Evolutionary conservation across 495 filamentous ascomycete genomes (phyloP).

Genomic region (Pseudevernia furfuracea): DNA sequence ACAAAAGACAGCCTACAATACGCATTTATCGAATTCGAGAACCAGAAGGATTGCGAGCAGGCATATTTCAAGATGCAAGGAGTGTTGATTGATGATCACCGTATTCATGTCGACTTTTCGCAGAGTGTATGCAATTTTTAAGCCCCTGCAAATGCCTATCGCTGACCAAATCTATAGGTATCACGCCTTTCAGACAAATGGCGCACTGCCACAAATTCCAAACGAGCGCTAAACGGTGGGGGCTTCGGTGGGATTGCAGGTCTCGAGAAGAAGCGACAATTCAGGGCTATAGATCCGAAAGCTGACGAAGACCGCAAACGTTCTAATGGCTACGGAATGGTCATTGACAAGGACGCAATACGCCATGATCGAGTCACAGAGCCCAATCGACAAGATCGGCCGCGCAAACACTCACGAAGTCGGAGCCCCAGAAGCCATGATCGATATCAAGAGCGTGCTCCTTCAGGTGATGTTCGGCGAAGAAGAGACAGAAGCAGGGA

Average conservation of each 20-base stretch:
- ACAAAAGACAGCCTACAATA: conserved; percentile 95
- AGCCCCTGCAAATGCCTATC: neutral
- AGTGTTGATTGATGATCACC: conserved; percentile 92
- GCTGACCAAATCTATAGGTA: conserved; percentile 38
- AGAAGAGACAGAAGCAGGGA: conserved; percentile 20
- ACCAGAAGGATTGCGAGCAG: conserved; percentile 85
- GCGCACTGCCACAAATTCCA: conserved; percentile 79
- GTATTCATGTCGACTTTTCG: conserved; percentile 97
- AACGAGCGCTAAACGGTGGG: conserved; percentile 61
- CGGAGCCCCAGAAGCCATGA: conserved; percentile 41
- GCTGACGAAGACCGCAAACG: conserved; percentile 35
- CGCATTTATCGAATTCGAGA: conserved; percentile 93
- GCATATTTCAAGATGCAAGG: conserved; percentile 98
- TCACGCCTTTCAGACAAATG: conserved; percentile 85
- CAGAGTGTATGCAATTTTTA: conserved; percentile 61
- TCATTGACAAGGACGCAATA: conserved; percentile 71
- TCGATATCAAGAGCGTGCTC: conserved; percentile 14
- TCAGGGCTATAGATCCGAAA: conserved; percentile 59
- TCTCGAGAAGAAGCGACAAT: conserved; percentile 85
- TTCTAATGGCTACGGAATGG: conserved; percentile 60
- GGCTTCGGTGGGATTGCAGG: conserved; percentile 85
- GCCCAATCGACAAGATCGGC: conserved; percentile 15
- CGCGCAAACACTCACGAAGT: conserved; percentile 40
- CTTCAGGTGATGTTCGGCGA: conserved; percentile 21
- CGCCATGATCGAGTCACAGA: conserved; percentile 28